Base-by-base conservation (phyloP, 306 rosid genomes). In the Trifolium fragiferum region DNA sequence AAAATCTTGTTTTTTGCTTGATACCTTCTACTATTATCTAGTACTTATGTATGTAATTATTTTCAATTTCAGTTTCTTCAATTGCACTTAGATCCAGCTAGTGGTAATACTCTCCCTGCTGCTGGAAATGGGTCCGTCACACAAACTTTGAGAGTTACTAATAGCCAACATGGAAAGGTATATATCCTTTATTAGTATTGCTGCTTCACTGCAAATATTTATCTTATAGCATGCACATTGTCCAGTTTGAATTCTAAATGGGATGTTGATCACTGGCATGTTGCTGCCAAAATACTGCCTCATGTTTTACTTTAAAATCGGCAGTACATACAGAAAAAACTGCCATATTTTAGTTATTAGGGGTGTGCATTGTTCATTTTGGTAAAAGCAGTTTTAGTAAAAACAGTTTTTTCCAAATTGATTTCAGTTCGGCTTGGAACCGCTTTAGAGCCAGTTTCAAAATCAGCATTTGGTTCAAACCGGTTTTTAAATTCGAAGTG, bases 81-180 rank as follows among this genome's bases (percentile, higher is more conserved):
- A 73, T 70, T 95, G 88, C 96, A 95, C 80, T 83, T 95, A 20
- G 99, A 95, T 78, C 96, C 98, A 23, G 99, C 99, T 59, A 92
- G 96, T 71, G 71, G 90, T 83, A 90, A 82, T 84, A 83, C 88
- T 74, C 87, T 95, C 25, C 93, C 86, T 30, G 87, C 89, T 78
- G 82, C 80, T 72, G 94, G 92, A 80, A 77, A 76, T 69, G 99
- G 93, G 38, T 82, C 92, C 33, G 70, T 95, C 82, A 87, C 89
- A 6, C 99, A 95, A 77, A 87, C 21, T 57, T 82, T 95, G 82
- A 95, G 80, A 87, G 89, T 95, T 79, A 90, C 93, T n/a, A 95
- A 95, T 78, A 90, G 85, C 87, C 99, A 90, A 80, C 95, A 89
- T 53, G 99, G 99, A 76, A 95, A 95, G 99, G 99, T 95, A 91